Conservation (phyloP, 2,329 filamentous ascomycete species). For the Leptographium radiaticola region DNA sequence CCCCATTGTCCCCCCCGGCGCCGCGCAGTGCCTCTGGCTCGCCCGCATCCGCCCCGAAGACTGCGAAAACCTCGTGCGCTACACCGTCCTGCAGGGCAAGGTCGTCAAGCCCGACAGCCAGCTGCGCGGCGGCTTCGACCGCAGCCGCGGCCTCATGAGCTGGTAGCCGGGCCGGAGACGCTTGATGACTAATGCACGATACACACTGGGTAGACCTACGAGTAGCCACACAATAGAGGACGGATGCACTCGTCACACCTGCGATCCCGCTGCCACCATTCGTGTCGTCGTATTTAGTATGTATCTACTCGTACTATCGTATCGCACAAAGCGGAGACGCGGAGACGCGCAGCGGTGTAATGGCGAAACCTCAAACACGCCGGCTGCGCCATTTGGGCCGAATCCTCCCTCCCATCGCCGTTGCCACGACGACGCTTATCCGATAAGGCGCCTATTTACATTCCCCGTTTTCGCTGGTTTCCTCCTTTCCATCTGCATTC, state of each 20-base stretch:
- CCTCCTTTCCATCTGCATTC: not conserved
- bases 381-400: too few species aligned
- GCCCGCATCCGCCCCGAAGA: conserved; percentile 76
- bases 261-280: too few species aligned
- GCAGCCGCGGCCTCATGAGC: conserved; percentile 65
- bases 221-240: not conserved
- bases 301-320: too few species aligned
- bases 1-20: conserved; percentile 24
- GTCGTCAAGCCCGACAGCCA: conserved; percentile 81
- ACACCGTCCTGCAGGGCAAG: conserved; percentile 85
- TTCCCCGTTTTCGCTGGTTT: conserved; percentile 1
- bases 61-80: conserved; percentile 82
- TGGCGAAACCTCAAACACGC: too few species aligned
- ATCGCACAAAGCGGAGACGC: too few species aligned
- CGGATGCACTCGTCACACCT: too few species aligned
- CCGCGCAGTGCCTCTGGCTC: conserved; percentile 85
- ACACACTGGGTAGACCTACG: not conserved
- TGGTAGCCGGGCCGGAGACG: conserved; percentile 44
- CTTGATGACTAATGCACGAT: not conserved
- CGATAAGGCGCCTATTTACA: not conserved
- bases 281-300: too few species aligned
- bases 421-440: conserved; percentile 1
- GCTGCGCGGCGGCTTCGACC: conserved; percentile 81
- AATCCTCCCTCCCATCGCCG: not conserved
- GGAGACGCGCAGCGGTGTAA: too few species aligned